Percentiles rank a stretch among this genome's conserved stretches.
Evolutionary conservation across 2,329 filamentous ascomycete genomes (phyloP).

Genomic region (Thielaviopsis euricoi): DNA sequence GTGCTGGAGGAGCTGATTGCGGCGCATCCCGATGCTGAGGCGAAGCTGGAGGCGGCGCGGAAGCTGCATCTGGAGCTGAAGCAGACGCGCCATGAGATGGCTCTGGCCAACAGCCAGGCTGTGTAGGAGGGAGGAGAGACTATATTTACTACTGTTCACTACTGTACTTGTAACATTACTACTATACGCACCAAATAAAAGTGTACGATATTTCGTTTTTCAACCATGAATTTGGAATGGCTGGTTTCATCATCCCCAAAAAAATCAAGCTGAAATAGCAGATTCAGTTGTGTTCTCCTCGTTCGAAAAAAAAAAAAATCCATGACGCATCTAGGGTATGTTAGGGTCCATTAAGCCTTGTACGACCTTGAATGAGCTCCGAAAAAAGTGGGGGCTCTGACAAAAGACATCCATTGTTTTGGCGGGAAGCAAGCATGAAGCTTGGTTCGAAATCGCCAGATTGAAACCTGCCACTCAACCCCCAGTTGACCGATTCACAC

Average conservation of each 20-base stretch:
- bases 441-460: not conserved
- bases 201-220: not conserved
- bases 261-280: no score
- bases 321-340: not conserved
- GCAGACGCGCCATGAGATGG: slow-evolving; percentile 23
- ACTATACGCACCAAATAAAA: not conserved
- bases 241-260: no score
- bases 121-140: slow-evolving; percentile 22
- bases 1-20: slow-evolving; percentile 16
- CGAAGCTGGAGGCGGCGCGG: slow-evolving; percentile 31
- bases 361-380: not conserved
- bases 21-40: slow-evolving; percentile 30
- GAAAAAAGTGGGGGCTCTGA: not conserved
- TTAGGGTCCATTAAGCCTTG: not conserved
- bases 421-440: not conserved
- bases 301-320: no score
- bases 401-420: no score
- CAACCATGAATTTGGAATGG: no score
- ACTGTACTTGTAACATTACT: slow-evolving; percentile 10
- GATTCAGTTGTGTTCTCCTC: no score
- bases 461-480: not conserved
- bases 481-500: no score
- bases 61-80: slow-evolving; percentile 37
- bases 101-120: slow-evolving; percentile 9
- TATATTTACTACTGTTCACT: not conserved